Percentiles rank a stretch among this genome's conserved stretches.
Conservation (phyloP, 2,329 filamentous ascomycete genomes). For the Hypocrella siamensis region DNA sequence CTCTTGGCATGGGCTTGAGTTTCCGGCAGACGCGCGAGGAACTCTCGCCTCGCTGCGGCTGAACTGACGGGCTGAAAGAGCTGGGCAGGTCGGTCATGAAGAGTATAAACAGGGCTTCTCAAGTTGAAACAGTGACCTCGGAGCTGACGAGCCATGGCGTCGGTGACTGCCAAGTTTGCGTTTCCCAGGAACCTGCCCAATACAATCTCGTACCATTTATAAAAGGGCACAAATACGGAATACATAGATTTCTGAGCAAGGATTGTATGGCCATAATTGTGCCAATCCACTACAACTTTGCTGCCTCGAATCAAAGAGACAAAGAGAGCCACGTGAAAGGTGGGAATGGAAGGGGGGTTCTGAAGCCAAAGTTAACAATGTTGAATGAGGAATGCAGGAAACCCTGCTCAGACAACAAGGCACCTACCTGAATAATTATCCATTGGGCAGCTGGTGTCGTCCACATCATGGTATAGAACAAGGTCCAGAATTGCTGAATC, state of each 20-base stretch:
- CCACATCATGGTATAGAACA: conserved; percentile 62
- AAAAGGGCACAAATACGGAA: conserved; percentile 64
- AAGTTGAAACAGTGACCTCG: conserved; percentile 47
- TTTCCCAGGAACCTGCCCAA: conserved; percentile 52
- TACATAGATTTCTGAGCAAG: conserved; percentile 45
- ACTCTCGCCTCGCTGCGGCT: conserved; percentile 29
- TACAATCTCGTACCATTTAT: conserved; percentile 60
- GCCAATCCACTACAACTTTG: conserved; percentile 85
- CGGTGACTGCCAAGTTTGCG: conserved; percentile 74
- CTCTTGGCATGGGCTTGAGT: conserved; percentile 42
- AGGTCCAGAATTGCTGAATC: conserved; percentile 58
- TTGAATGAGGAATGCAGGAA: too few species aligned
- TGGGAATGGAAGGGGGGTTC: conserved; percentile 92
- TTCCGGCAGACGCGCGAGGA: conserved; percentile 51
- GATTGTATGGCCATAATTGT: conserved; percentile 96
- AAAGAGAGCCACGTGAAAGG: conserved; percentile 58
- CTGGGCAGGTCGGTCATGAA: conserved; percentile 75
- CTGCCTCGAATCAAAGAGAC: conserved; percentile 66
- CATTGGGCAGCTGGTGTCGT: conserved; percentile 58
- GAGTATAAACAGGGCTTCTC: conserved; percentile 46
- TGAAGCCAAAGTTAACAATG: too few species aligned
- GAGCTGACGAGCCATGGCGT: conserved; percentile 71
- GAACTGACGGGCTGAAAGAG: conserved; percentile 59
- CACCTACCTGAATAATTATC: conserved; percentile 62
- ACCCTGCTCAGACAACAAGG: background rate